Percentiles rank a stretch among this genome's conserved stretches.
These are phyloP conservation scores for Ceratocystis destructans DNA, from an alignment of 2,329 filamentous ascomycete genomes.

Conservation along the genomic window DNA sequence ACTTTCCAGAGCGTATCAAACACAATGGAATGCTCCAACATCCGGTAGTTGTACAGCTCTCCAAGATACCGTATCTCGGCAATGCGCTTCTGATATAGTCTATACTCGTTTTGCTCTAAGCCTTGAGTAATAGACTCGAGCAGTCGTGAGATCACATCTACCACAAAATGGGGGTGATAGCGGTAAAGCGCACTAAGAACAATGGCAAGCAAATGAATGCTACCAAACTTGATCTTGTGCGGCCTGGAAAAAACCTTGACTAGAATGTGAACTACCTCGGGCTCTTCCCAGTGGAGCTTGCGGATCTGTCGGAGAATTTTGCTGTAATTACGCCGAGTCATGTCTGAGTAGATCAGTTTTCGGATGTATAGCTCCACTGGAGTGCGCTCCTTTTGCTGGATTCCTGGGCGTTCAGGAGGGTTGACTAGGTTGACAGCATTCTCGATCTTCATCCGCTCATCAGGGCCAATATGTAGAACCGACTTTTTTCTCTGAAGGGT, in stretches of 20 bases:
- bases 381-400: slow-evolving; percentile 90
- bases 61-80: slow-evolving; percentile 93
- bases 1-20: slow-evolving; percentile 94
- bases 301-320: slow-evolving; percentile 90
- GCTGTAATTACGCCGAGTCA: slow-evolving; percentile 87
- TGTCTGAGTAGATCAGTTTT: slow-evolving; percentile 82
- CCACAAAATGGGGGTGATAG: slow-evolving; percentile 82
- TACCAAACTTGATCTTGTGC: slow-evolving; percentile 93
- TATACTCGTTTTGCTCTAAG: slow-evolving; percentile 91
- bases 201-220: slow-evolving; percentile 84
- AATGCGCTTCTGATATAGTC: slow-evolving; percentile 86
- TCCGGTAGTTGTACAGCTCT: slow-evolving; percentile 93
- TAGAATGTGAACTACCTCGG: slow-evolving; percentile 64
- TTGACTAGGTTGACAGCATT: slow-evolving; percentile 98
- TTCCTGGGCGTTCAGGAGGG: slow-evolving; percentile 81
- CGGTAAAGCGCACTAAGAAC: slow-evolving; percentile 77
- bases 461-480: slow-evolving; percentile 85
- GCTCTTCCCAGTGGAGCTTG: slow-evolving; percentile 93
- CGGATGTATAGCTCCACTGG: slow-evolving; percentile 87
- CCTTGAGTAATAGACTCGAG: slow-evolving; percentile 79
- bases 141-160: slow-evolving; percentile 81
- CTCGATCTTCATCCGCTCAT: slow-evolving; percentile 95
- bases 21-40: slow-evolving; percentile 88
- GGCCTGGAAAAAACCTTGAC: slow-evolving; percentile 93
- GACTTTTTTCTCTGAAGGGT: slow-evolving; percentile 92